A percentile compares a stretch with the other conserved stretches of the same genome.
These are phyloP conservation scores for Verticillium nonalfalfae DNA, from an alignment of 2,329 filamentous ascomycete genomes.

Conservation along the genomic window DNA sequence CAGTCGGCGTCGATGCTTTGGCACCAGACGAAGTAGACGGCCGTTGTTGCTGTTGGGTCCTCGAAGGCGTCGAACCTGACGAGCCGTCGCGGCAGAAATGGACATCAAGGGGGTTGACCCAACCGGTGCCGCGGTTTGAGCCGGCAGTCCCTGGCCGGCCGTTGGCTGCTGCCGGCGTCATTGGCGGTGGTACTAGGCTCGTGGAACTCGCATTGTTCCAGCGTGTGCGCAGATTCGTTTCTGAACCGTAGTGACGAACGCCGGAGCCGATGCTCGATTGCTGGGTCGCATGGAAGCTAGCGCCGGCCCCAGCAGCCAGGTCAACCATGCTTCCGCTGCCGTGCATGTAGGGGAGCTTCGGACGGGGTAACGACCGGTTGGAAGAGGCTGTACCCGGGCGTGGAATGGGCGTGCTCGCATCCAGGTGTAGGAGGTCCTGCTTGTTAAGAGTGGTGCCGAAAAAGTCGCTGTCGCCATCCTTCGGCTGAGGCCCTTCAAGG, in stretches of 20 bases:
- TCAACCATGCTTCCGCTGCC: constrained; percentile 42
- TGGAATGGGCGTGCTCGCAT: constrained; percentile 17
- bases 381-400: constrained; percentile 36
- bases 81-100: constrained; percentile 28
- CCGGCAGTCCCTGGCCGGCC: constrained; percentile 26
- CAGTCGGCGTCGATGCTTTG: not conserved
- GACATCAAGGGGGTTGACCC: constrained; percentile 42
- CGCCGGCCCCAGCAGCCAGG: constrained; percentile 16
- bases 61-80: constrained; percentile 4
- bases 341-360: constrained; percentile 25
- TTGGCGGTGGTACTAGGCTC: constrained; percentile 19
- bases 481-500: constrained; percentile 12
- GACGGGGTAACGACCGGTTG: constrained; percentile 12
- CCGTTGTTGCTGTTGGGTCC: not conserved
- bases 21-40: not conserved
- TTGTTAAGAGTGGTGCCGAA: constrained; percentile 27
- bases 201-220: constrained; percentile 27
- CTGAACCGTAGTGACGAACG: constrained; percentile 28
- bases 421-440: constrained; percentile 18
- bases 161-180: constrained; percentile 21
- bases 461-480: constrained; percentile 26
- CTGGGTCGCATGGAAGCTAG: constrained; percentile 12
- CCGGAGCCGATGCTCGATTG: constrained; percentile 6
- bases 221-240: constrained; percentile 28
- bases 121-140: constrained; percentile 26